Base-by-base conservation (phyloP, 1,284 basidiomycete genomes). In the Ustilago esculenta region DNA sequence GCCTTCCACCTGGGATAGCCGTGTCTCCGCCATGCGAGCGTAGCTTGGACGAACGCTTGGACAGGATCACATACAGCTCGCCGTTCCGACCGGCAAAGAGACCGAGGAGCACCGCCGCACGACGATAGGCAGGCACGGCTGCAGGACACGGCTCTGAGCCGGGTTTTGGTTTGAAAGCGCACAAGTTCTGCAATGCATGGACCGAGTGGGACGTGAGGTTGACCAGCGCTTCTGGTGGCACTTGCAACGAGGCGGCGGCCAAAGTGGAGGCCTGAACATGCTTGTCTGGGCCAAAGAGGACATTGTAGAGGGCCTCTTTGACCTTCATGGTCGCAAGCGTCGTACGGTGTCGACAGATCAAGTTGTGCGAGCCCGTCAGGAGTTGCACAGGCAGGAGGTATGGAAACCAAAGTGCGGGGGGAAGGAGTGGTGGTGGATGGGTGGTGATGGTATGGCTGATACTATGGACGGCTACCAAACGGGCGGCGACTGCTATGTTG, bases 1-100 rank as follows among this genome's bases (percentile, higher is more conserved):
- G 80, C 20, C 79, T 32, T 0, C 79, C 79, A 12, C 79, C 79
- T 0, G 79, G 79, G 5, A 81, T 72, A 20, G 79, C 79, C 0
- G 79, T 81, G 24, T 81, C 79, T 17, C 79, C 79, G 1, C 72
- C 74, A 41, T 81, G 79, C 12, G 65, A 71, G 0, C 76, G 57
- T 4, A 81, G 53, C 4, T 48, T 42, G 1, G 48, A 33, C 2
- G 73, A 56, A 1, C 79, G 57, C 43, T 75, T 69, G 20, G 70
- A 73, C 4, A 81, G 60, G 9, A 81, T 58, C n/a, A 80, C 76
- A 34, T 78, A 72, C 11, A 81, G 70, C 15, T 73, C 70, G 10
- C 76, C 79, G 50, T 75, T 72, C 8, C 75, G 39, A 1, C 70
- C 75, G 0, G 54, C 72, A 37, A 78, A 77, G 15, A 81, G 41